phyloP scores from a whole-genome alignment of 2,329 filamentous ascomycete species.

The Cladosporium sp. region DNA sequence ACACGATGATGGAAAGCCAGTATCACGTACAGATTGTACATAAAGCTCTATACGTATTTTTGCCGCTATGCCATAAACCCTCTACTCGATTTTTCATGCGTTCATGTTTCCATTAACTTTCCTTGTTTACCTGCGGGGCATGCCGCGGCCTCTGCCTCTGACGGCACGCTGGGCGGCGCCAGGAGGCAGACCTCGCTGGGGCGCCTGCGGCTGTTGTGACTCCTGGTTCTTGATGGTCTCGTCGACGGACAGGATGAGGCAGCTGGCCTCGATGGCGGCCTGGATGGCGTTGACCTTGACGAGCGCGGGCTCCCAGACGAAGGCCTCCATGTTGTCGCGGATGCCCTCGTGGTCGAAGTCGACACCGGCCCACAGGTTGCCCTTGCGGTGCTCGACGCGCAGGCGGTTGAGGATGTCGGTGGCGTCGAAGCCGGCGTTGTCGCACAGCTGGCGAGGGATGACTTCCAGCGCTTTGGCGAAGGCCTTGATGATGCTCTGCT shows the following conservation, averaged over 20 bases:
- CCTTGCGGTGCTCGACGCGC: constrained; percentile 92
- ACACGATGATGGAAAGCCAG: no score
- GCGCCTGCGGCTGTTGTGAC: constrained; percentile 77
- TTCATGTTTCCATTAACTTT: neutral
- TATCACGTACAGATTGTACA: constrained; percentile 11
- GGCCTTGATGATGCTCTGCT: constrained; percentile 95
- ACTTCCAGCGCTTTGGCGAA: constrained; percentile 97
- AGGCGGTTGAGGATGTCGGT: constrained; percentile 97
- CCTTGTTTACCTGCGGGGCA: constrained; percentile 75
- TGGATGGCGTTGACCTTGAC: constrained; percentile 98
- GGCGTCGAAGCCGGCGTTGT: constrained; percentile 97
- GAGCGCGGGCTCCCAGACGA: constrained; percentile 95
- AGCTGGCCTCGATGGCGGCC: constrained; percentile 91
- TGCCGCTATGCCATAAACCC: constrained; percentile 2
- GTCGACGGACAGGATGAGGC: constrained; percentile 91
- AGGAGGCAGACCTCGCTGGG: constrained; percentile 59
- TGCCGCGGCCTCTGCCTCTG: constrained; percentile 77
- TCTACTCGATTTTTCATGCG: neutral
- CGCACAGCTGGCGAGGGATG: constrained; percentile 93
- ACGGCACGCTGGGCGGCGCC: constrained; percentile 82
- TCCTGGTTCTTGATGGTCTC: constrained; percentile 99
- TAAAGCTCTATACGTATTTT: constrained; percentile 7
- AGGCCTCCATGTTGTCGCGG: constrained; percentile 87
- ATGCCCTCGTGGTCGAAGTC: constrained; percentile 93
- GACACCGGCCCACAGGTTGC: constrained; percentile 89